Conservation (phyloP, 768 basidiomycete species). For the Lactarius pseudohatsudake region DNA sequence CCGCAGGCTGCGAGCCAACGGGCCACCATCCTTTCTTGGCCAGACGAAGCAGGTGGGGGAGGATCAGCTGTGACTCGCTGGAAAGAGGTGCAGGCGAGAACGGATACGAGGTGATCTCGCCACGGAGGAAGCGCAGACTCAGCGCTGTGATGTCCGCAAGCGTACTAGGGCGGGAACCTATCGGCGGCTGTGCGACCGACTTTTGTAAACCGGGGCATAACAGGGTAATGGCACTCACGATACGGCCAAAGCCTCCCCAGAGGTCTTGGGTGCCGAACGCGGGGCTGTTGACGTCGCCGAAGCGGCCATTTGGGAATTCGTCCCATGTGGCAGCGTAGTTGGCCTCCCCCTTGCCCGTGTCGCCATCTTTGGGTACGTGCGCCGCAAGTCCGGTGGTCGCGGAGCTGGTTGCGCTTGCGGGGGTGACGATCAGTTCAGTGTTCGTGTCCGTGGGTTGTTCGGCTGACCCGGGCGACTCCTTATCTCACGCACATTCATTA, state of each 20-base stretch:
- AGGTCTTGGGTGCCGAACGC: slow-evolving; percentile 83
- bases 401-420: slow-evolving; percentile 59
- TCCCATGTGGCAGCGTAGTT: slow-evolving; percentile 84
- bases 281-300: slow-evolving; percentile 96
- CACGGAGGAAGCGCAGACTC: slow-evolving; percentile 79
- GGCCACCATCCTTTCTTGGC: slow-evolving; percentile 91
- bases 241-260: slow-evolving; percentile 69
- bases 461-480: slow-evolving; percentile 34
- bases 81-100: slow-evolving; percentile 85
- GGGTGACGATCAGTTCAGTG: slow-evolving; percentile 55
- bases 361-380: slow-evolving; percentile 49
- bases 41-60: slow-evolving; percentile 72
- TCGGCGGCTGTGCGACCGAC: slow-evolving; percentile 12
- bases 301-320: slow-evolving; percentile 98
- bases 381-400: slow-evolving; percentile 58
- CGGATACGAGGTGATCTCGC: slow-evolving; percentile 73
- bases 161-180: slow-evolving; percentile 11
- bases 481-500: slow-evolving; percentile 22
- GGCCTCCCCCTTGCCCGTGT: slow-evolving; percentile 69
- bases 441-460: slow-evolving; percentile 33
- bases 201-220: neutral
- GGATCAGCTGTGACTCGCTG: slow-evolving; percentile 77
- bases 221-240: slow-evolving; percentile 40
- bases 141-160: slow-evolving; percentile 68
- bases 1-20: slow-evolving; percentile 92